Conservation (phyloP, 768 basidiomycete species). For the Phaeotremella skinneri region DNA sequence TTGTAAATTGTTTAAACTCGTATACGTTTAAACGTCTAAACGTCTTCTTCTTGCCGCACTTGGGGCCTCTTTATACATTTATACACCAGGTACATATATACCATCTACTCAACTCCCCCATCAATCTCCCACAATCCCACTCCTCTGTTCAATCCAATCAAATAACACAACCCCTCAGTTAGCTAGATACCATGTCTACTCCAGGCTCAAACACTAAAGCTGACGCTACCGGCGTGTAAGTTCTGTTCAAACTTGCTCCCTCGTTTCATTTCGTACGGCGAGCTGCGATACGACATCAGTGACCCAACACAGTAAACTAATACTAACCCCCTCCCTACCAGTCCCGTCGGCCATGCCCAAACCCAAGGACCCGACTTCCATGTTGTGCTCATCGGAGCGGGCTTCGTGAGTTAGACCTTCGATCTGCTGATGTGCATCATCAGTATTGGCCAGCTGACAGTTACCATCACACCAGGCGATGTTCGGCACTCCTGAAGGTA, state of each 20-base stretch:
- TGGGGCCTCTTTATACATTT: too few species aligned
- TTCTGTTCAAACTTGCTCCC: too few species aligned
- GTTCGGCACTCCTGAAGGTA: conserved; percentile 43
- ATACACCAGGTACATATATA: too few species aligned
- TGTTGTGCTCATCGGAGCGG: conserved; percentile 35
- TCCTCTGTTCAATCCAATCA: too few species aligned
- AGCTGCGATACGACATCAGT: too few species aligned
- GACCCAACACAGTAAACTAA: too few species aligned
- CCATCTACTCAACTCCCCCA: too few species aligned
- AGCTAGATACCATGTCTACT: not conserved
- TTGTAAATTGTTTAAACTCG: too few species aligned
- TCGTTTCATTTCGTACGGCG: too few species aligned
- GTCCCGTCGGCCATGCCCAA: not conserved
- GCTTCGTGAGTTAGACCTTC: conserved; percentile 27
- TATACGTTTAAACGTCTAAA: too few species aligned
- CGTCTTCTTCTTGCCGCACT: too few species aligned
- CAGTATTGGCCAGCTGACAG: conserved; percentile 1
- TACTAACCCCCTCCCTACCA: not conserved
- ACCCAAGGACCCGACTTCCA: conserved; percentile 18
- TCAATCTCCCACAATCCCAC: too few species aligned
- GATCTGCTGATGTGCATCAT: not conserved
- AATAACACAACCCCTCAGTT: not conserved
- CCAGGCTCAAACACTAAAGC: not conserved
- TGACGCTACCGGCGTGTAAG: not conserved
- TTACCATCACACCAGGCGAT: conserved; percentile 26